A percentile compares a stretch with the other conserved stretches of the same genome.
Evolutionary conservation across 1,284 basidiomycete species (phyloP).

Genomic region (Somion occarium): DNA sequence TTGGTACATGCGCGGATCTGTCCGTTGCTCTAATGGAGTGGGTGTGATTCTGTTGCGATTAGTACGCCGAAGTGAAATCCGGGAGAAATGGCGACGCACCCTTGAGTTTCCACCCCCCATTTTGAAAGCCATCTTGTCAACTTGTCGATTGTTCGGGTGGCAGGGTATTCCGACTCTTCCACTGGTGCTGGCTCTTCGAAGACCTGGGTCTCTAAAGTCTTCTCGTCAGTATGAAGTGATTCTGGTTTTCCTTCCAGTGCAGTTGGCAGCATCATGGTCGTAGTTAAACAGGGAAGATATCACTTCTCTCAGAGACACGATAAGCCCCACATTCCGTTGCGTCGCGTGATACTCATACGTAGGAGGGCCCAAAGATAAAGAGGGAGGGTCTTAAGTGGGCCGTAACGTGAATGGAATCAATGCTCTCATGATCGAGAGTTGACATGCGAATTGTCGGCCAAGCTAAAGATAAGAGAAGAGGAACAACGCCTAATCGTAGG

Average conservation of each 20-base stretch:
- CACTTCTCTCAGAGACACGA: too few species aligned
- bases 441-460: too few species aligned
- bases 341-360: too few species aligned
- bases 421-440: too few species aligned
- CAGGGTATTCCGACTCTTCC: not conserved
- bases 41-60: slow-evolving; percentile 42
- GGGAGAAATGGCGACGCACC: slow-evolving; percentile 14
- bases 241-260: not conserved
- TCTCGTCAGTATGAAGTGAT: not conserved
- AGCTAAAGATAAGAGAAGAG: too few species aligned
- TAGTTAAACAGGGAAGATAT: too few species aligned
- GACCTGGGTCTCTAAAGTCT: slow-evolving; percentile 8
- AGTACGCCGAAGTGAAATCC: not conserved
- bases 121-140: slow-evolving; percentile 11
- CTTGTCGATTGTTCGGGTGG: not conserved
- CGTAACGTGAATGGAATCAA: too few species aligned
- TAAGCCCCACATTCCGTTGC: too few species aligned
- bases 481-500: too few species aligned
- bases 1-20: slow-evolving; percentile 52
- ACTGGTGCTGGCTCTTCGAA: slow-evolving; percentile 13
- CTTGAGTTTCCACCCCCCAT: slow-evolving; percentile 25
- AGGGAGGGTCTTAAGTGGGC: too few species aligned
- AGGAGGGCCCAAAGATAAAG: too few species aligned
- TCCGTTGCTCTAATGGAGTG: slow-evolving; percentile 38
- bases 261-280: not conserved